Evolutionary conservation across 352 stramenopile genomes (phyloP), one percentile per base, ranked within the genome.

Genomic region (Globisporangium rhizosaccharum): DNA sequence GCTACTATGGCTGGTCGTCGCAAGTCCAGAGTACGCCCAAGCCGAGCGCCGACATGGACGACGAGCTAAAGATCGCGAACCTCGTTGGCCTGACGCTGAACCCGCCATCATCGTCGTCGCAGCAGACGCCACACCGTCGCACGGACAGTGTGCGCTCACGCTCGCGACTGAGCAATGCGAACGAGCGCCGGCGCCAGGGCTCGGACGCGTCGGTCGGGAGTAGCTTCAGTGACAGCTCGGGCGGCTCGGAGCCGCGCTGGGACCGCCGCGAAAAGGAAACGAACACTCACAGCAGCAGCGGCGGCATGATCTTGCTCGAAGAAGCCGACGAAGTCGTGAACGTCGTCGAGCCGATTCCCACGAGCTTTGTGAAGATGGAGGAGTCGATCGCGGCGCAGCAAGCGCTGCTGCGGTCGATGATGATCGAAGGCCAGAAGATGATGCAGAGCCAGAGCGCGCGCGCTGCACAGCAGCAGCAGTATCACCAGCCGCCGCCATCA

Each of bases 321-420:
- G 53, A 68, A 33, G 56, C 57, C 7, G 73, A 79, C 45, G 69
- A 77, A 17, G 67, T 79, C n/a, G 65, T 80, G 30, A 68, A 68
- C 28, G 70, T 83, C 42, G 72, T 85, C 46, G 73, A 70, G 20
- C 70, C 81, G n/a, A 67, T 90, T 42, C 81, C 79, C 14, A 83
- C 66, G 47, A 80, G 73, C 8, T 91, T 91, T 51, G 72, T 70
- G 8, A 85, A 84, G 58, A 88, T 91, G 82, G 79, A 91, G 62
- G 75, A 91, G 61, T 80, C 83, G 58, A 91, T 91, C 54, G 82
- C 82, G 1, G 79, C 72, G 8, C 82, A 91, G 63, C 79, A 91
- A 66, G 70, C 76, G 57, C 67, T 91, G 25, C 54, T 91, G 28
- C 74, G 81, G 23, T 86, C 75, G 37, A 88, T 90, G 76, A 75